Conservation (phyloP, 306 rosid species). For the Dryas alaskensis region DNA sequence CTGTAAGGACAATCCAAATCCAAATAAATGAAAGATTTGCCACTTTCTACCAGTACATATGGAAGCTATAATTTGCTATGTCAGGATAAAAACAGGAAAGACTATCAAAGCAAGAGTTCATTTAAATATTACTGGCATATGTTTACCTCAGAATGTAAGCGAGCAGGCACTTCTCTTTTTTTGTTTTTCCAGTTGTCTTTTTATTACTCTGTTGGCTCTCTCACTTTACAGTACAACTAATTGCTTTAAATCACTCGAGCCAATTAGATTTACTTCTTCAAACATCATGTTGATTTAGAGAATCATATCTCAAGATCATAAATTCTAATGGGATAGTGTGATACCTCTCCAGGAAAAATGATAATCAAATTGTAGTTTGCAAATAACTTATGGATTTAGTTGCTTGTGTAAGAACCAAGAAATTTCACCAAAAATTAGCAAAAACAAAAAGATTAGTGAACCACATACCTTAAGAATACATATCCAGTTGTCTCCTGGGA, state of each 20-base stretch:
- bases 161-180: not conserved
- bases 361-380: not conserved
- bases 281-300: not conserved
- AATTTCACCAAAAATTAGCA: not conserved
- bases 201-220: not conserved
- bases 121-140: not conserved
- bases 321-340: not conserved
- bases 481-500: conserved; percentile 84
- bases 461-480: conserved; percentile 69
- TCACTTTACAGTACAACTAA: not conserved
- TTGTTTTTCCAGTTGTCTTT: not conserved
- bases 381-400: not conserved
- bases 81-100: not conserved
- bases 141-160: not conserved
- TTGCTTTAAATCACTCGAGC: not conserved
- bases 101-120: not conserved
- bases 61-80: not conserved
- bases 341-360: not conserved
- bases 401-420: not conserved
- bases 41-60: not conserved
- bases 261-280: not conserved
- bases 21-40: too few relatives aligned
- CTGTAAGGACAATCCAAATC: too few relatives aligned
- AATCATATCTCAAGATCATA: not conserved
- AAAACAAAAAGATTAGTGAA: conserved; percentile 1